Base-by-base conservation (phyloP, 2,329 filamentous ascomycete genomes). In the Monosporascus cannonballus region DNA sequence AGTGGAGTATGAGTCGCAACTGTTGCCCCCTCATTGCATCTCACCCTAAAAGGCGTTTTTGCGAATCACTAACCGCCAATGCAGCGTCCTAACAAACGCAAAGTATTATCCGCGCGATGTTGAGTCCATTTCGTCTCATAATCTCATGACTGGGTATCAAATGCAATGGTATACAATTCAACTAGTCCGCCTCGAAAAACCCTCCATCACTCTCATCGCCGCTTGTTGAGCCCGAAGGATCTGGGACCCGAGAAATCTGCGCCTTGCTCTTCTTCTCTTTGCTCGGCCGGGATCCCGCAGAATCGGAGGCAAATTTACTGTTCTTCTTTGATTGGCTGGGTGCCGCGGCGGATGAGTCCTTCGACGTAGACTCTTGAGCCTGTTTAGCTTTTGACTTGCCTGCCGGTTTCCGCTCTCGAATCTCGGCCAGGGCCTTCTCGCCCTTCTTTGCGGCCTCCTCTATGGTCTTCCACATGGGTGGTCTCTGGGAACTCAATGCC, bases 391-490 rank as follows among this genome's bases (percentile, higher is more conserved):
- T 52, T 37, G 54, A 45, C 17, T 57, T 56, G 15, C 15, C 46
- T n/a, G 39, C 49, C 15, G 52, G 53, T 36, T 60, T 67, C 39
- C 66, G 62, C 48, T 69, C 65, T 48, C 61, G 57, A 20, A 69
- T 61, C 45, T 59, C 57, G 3, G 55, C 50, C 6, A 69, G 60
- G 58, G 57, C 59, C 38, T 49, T 54, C 17, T 55, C 59, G 11
- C 64, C 63, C 25, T 62, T 54, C 51, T 62, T 55, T 74, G 87
- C 83, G 14, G 84, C 78, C 61, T 80, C 74, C 70, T 89, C 86
- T 18, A 93, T 78, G 15, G 77, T 70, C 17, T 71, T 70, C 88
- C 88, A 91, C 73, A 91, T 79, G n/a, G 80, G 76, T 6, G 78
- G 76, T 53, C 79, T 69, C 53, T 76, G 71, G 5, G 71, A 66